Evolutionary conservation across 305 asterid species (phyloP), one percentile per base, ranked within the genome.

Genomic region (Ajuga reptans): DNA sequence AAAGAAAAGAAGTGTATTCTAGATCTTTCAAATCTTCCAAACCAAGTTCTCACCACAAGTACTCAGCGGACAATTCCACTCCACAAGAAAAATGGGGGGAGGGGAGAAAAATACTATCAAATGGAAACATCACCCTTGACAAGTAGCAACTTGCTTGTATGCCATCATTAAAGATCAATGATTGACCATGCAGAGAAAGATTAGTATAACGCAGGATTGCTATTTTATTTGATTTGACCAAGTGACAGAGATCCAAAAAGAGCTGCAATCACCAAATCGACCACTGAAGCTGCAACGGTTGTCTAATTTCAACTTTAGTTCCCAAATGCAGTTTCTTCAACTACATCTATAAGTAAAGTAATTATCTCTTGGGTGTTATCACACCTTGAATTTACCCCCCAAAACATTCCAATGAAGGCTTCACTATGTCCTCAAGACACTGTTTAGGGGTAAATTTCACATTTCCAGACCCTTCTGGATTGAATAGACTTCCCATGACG

Each of bases 21-120:
- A 12, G 52, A 68, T 36, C 73, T 54, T 18, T 49, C 54, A 21
- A 67, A 67, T 39, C 72, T 67, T 54, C 18, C 54, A 41, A 37
- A 37, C 14, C 64, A 16, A 31, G 21, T 62, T 43, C 52, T 60
- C 41, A 18, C 15, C n/a, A 1, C 39, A 34, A 31, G 36, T 31
- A 31, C 36, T 31, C 36, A 31, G 5, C 36, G 3, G 36, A 31
- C 36, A 39, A 17, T 31, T 37, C 53, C 53, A 18, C 46, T n/a
- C 41, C 18, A 21, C 8, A 24, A 18, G 6, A n/a, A 41, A 21
- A 0, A 11, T 2, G 47, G 9, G 14, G 47, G 14, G 14, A 4
- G 1, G 14, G 9, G 14, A 11, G 14, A 3, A 4, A 9, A 3
- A 6, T 14, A 18, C n/a, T 18, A 21, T 42, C 41, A 62, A 42